Evolutionary conservation across 352 stramenopile species (phyloP).

Genomic region (Globisporangium polare): DNA sequence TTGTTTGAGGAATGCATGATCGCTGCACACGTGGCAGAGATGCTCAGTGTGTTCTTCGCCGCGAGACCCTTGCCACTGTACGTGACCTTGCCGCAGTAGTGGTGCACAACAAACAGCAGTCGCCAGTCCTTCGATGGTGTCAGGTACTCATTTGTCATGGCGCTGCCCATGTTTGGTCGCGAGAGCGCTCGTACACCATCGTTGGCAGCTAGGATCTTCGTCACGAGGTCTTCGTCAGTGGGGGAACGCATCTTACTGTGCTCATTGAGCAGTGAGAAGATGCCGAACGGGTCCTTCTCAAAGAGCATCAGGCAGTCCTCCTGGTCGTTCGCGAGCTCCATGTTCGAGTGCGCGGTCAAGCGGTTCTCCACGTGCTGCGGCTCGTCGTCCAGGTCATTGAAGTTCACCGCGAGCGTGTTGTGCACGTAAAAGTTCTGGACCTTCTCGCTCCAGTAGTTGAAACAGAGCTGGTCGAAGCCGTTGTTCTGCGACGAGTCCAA

Average conservation of each 20-base stretch:
- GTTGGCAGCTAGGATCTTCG: slow-evolving; percentile 73
- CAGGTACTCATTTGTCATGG: slow-evolving; percentile 59
- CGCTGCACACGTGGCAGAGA: slow-evolving; percentile 72
- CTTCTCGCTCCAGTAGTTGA: slow-evolving; percentile 87
- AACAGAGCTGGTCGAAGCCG: slow-evolving; percentile 76
- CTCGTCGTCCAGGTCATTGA: slow-evolving; percentile 54
- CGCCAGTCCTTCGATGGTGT: slow-evolving; percentile 73
- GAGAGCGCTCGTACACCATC: slow-evolving; percentile 45
- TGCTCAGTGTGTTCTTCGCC: slow-evolving; percentile 64
- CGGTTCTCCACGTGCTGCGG: slow-evolving; percentile 61
- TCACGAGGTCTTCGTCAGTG: slow-evolving; percentile 77
- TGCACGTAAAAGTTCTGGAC: slow-evolving; percentile 78
- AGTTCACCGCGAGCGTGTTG: slow-evolving; percentile 64
- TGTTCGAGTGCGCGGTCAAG: slow-evolving; percentile 48
- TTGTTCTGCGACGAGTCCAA: slow-evolving; percentile 47
- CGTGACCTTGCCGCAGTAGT: slow-evolving; percentile 66
- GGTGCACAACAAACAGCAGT: slow-evolving; percentile 69
- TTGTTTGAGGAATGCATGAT: slow-evolving; percentile 88
- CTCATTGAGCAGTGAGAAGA: slow-evolving; percentile 69
- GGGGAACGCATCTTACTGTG: slow-evolving; percentile 59
- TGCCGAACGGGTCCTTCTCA: slow-evolving; percentile 66
- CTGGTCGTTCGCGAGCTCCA: slow-evolving; percentile 49
- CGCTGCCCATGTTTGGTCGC: slow-evolving; percentile 56
- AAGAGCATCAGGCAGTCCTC: slow-evolving; percentile 67
- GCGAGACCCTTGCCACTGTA: slow-evolving; percentile 74